Conservation (phyloP, 202 grass and related monocot genomes). For the Zizania palustris region DNA sequence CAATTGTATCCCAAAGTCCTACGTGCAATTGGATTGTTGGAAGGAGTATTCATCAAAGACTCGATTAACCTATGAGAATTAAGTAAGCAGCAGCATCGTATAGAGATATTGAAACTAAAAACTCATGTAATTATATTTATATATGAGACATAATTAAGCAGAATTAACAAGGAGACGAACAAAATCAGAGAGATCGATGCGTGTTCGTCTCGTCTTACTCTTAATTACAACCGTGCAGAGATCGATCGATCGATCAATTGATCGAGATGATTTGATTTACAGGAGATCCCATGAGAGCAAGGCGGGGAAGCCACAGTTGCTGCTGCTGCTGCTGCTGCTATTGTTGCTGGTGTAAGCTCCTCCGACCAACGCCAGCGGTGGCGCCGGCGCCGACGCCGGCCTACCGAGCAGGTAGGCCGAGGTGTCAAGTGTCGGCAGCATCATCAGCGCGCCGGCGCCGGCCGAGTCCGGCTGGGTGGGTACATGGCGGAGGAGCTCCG, state of each 20-base stretch:
- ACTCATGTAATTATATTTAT: not conserved
- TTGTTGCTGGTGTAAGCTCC: not conserved
- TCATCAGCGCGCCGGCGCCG: slow-evolving; percentile 11
- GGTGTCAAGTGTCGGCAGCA: slow-evolving; percentile 49
- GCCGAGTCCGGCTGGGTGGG: slow-evolving; percentile 26
- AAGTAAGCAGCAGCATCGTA: too few species aligned
- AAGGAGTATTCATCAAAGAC: not conserved
- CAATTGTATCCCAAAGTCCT: too few species aligned
- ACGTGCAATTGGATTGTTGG: not conserved
- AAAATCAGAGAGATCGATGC: not conserved
- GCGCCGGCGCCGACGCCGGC: not conserved
- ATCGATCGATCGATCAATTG: too few species aligned
- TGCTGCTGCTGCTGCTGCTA: not conserved
- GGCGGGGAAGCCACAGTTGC: slow-evolving; percentile 58
- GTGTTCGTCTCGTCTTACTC: not conserved
- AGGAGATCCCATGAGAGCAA: slow-evolving; percentile 69
- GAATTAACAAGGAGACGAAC: not conserved
- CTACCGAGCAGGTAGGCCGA: slow-evolving; percentile 32
- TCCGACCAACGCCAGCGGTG: not conserved
- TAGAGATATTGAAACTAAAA: not conserved
- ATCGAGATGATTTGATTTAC: not conserved
- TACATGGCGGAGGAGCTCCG: not conserved
- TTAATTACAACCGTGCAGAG: not conserved
- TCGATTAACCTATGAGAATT: not conserved
- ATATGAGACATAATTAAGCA: not conserved